Evolutionary conservation across 345 rosid species (phyloP).

Genomic region (Clausena lansium): DNA sequence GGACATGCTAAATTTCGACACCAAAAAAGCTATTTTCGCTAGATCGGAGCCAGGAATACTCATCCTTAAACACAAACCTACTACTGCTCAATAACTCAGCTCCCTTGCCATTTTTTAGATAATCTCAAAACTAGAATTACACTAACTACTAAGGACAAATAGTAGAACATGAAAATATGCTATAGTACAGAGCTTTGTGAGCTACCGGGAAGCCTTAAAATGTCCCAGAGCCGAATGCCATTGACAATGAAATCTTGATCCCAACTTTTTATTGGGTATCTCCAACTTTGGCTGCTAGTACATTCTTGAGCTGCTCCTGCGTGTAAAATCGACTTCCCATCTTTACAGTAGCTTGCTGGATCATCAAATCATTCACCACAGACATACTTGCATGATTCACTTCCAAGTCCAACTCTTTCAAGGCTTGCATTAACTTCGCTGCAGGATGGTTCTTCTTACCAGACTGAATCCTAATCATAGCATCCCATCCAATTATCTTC

Average conservation of each 20-base stretch:
- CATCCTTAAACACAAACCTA: slow-evolving; percentile 8
- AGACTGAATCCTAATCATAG: slow-evolving; percentile 79
- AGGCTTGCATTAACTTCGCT: slow-evolving; percentile 78
- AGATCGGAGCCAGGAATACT: slow-evolving; percentile 16
- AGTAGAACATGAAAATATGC: slow-evolving; percentile 17
- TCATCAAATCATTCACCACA: slow-evolving; percentile 86
- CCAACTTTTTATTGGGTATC: slow-evolving; percentile 26
- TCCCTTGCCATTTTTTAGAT: not conserved
- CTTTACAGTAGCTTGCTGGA: slow-evolving; percentile 94
- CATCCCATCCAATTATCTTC: slow-evolving; percentile 86
- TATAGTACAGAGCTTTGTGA: slow-evolving; percentile 33
- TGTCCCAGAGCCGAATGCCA: slow-evolving; percentile 34
- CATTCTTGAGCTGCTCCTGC: slow-evolving; percentile 73
- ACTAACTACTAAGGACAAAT: slow-evolving; percentile 22
- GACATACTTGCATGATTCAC: slow-evolving; percentile 89
- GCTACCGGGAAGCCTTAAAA: slow-evolving; percentile 41
- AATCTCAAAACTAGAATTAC: slow-evolving; percentile 22
- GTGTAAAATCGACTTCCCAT: slow-evolving; percentile 77
- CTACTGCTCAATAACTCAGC: slow-evolving; percentile 17
- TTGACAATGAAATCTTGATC: slow-evolving; percentile 12
- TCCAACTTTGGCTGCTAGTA: slow-evolving; percentile 62
- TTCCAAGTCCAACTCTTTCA: slow-evolving; percentile 84
- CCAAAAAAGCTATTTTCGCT: slow-evolving; percentile 27
- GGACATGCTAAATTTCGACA: slow-evolving; percentile 5
- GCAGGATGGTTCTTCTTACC: slow-evolving; percentile 84